Evolutionary conservation across 805 yeast species (phyloP).

Genomic region (Kuraishia hungarica): DNA sequence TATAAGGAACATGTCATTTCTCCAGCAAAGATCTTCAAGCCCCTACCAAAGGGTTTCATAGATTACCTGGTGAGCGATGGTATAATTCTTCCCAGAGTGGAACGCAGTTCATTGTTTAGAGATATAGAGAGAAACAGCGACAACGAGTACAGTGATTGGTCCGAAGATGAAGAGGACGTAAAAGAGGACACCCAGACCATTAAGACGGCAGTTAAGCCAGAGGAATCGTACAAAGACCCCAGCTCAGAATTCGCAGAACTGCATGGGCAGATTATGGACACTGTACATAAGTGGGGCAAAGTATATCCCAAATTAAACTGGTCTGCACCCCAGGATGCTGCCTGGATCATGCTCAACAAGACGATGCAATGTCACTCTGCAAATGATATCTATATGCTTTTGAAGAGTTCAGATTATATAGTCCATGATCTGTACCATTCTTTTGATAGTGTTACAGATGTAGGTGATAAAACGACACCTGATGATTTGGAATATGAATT

Average conservation of each 20-base stretch:
- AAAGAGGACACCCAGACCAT: conserved; percentile 13
- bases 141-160: conserved; percentile 74
- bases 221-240: conserved; percentile 26
- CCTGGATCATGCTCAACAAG: conserved; percentile 81
- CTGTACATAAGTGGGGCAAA: conserved; percentile 42
- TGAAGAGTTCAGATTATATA: conserved; percentile 84
- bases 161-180: conserved; percentile 31
- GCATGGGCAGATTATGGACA: conserved; percentile 39
- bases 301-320: conserved; percentile 90
- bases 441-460: conserved; percentile 40
- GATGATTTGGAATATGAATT: conserved; percentile 42
- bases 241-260: conserved; percentile 45
- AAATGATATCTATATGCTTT: conserved; percentile 68
- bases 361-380: conserved; percentile 63
- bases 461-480: conserved; percentile 13
- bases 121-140: conserved; percentile 34
- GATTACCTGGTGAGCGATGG: conserved; percentile 62
- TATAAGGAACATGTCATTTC: conserved; percentile 40
- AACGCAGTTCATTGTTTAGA: conserved; percentile 22
- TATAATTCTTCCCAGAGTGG: conserved; percentile 43
- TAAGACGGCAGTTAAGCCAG: conserved; percentile 7
- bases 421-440: conserved; percentile 77
- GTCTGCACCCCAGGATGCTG: conserved; percentile 95
- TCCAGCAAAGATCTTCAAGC: conserved; percentile 41
- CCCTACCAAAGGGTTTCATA: conserved; percentile 49